A percentile compares a stretch with the other conserved stretches of the same genome.
Evolutionary conservation across 139 green algal species (phyloP).

Genomic region (Pleodorina starrii): DNA sequence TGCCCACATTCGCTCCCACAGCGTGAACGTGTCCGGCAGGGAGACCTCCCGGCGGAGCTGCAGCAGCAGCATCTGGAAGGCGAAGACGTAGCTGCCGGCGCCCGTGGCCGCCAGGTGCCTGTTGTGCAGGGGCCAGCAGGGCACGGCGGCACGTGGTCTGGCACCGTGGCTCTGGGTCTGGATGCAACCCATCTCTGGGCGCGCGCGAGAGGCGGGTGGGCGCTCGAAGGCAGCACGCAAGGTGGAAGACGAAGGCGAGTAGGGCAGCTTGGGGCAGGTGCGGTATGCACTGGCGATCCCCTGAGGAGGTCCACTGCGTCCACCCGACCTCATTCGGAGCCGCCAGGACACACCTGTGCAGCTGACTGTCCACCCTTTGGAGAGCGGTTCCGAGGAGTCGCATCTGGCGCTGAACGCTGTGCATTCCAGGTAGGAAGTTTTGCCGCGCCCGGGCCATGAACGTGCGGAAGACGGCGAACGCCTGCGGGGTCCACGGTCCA

Average conservation of each 20-base stretch:
- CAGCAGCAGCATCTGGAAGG: conserved; percentile 45
- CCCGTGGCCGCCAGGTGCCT: not conserved
- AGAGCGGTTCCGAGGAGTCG: not conserved
- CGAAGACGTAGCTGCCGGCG: conserved; percentile 14
- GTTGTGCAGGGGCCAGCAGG: no score
- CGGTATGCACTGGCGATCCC: no score
- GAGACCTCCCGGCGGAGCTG: not conserved
- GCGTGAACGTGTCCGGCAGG: not conserved
- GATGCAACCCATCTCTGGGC: no score
- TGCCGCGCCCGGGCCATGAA: not conserved
- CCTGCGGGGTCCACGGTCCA: no score
- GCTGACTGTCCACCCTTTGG: not conserved
- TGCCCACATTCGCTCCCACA: conserved; percentile 44
- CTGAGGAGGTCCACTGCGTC: no score
- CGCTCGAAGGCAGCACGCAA: no score
- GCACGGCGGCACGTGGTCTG: no score
- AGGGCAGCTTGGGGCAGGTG: no score
- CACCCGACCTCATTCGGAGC: no score
- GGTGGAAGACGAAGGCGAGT: no score
- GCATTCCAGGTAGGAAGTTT: conserved; percentile 25
- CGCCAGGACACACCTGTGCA: not conserved
- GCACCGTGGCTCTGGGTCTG: no score
- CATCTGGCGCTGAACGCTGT: conserved; percentile 13
- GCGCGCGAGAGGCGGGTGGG: no score
- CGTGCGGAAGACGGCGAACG: not conserved